phyloP scores from a whole-genome alignment of 2,329 filamentous ascomycete genomes.

The Xylaria arbuscula region DNA sequence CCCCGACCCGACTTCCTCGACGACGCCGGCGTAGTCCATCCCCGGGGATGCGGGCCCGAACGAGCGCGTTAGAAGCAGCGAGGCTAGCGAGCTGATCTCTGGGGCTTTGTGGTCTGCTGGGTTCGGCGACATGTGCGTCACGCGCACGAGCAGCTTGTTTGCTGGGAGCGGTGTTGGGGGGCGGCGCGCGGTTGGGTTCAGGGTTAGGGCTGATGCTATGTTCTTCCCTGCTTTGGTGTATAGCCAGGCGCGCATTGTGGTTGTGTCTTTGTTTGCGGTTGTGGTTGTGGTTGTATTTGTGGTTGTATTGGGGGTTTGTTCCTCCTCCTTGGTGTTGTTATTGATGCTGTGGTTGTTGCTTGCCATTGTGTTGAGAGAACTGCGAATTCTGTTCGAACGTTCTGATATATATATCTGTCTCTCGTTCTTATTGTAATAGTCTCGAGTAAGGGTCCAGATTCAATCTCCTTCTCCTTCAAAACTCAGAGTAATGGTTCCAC shows the following conservation, averaged over 20 bases:
- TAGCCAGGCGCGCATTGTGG: constrained; percentile 67
- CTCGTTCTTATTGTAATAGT: neutral
- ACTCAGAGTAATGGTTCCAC: no score
- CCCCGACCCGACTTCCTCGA: constrained; percentile 47
- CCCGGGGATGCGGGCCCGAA: constrained; percentile 58
- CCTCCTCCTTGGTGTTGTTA: neutral
- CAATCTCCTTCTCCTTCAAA: neutral
- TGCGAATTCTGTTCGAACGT: neutral
- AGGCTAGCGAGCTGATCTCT: constrained; percentile 59
- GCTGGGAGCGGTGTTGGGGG: constrained; percentile 52
- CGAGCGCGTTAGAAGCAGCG: constrained; percentile 52
- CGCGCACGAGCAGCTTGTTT: constrained; percentile 64
- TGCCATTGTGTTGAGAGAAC: constrained; percentile 13
- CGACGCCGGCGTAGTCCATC: constrained; percentile 62
- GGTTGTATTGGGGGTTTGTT: neutral
- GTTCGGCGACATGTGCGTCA: constrained; percentile 66
- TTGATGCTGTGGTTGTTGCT: neutral
- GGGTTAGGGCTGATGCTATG: constrained; percentile 65
- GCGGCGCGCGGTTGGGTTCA: constrained; percentile 56
- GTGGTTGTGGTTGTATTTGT: neutral
- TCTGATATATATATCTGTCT: constrained; percentile 3
- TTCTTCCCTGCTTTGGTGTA: constrained; percentile 59
- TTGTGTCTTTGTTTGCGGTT: constrained; percentile 44
- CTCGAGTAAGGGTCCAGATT: neutral
- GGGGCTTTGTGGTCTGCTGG: constrained; percentile 73